phyloP scores from a whole-genome alignment of 495 filamentous ascomycete genomes.

The Symbiotaphrina buchneri region DNA sequence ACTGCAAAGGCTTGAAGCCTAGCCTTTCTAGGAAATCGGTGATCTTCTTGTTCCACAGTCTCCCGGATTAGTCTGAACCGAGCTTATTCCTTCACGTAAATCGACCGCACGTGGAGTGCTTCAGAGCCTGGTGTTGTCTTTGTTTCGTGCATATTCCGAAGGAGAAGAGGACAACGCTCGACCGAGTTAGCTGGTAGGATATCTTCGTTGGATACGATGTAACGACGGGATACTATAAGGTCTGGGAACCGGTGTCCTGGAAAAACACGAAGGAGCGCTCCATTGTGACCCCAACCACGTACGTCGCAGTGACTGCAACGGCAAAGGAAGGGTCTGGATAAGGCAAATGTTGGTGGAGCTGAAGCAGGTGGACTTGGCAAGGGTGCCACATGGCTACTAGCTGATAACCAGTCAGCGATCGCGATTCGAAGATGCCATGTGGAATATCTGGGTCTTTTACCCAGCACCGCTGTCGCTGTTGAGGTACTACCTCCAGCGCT shows the following conservation, averaged over 20 bases:
- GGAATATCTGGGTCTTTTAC: too few relatives aligned
- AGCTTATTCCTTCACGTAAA: too few relatives aligned
- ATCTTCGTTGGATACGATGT: constrained; percentile 2
- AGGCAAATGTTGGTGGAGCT: constrained; percentile 1
- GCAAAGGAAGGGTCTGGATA: constrained; percentile 3
- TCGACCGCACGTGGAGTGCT: neutral
- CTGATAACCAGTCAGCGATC: constrained; percentile 6
- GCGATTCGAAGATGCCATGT: too few relatives aligned
- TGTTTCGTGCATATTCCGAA: constrained; percentile 1
- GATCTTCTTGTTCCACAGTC: too few relatives aligned
- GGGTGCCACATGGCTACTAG: neutral
- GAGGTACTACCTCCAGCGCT: too few relatives aligned
- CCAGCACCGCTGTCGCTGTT: too few relatives aligned
- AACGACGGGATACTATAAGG: constrained; percentile 1
- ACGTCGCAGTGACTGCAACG: neutral
- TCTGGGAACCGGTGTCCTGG: constrained; percentile 2
- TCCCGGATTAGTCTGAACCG: too few relatives aligned
- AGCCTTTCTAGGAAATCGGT: too few relatives aligned
- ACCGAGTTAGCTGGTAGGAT: neutral
- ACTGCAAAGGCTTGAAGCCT: too few relatives aligned
- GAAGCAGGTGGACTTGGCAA: neutral
- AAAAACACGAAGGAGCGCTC: constrained; percentile 1
- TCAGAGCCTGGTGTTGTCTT: constrained; percentile 2
- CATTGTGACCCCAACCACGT: constrained; percentile 1
- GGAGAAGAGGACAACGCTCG: neutral